These are phyloP conservation scores for Catharanthus roseus DNA, from an alignment of 257 asterid genomes.

Conservation along the genomic window DNA sequence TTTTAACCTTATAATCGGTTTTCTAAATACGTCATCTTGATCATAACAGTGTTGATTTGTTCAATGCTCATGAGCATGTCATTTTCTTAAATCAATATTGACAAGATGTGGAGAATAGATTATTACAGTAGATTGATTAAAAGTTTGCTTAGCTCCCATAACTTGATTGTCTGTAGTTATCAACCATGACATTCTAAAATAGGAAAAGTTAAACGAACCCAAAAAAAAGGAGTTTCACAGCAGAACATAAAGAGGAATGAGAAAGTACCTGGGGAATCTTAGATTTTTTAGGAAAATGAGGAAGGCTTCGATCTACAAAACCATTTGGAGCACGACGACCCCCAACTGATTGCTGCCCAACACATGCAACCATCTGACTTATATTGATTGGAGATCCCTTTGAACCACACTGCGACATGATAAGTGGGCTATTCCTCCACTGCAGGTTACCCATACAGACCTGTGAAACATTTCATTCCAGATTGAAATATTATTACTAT, in stretches of 20 bases:
- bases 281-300: slow-evolving; percentile 78
- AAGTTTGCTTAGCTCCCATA: not conserved
- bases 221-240: not conserved
- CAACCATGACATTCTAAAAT: not conserved
- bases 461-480: slow-evolving; percentile 33
- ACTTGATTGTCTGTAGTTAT: not conserved
- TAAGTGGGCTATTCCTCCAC: slow-evolving; percentile 96
- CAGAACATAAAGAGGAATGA: slow-evolving; percentile 5
- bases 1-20: not conserved
- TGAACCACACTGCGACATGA: slow-evolving; percentile 98
- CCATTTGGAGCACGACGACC: slow-evolving; percentile 98
- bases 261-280: slow-evolving; percentile 77
- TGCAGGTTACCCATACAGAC: slow-evolving; percentile 66
- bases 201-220: not conserved
- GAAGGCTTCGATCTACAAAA: slow-evolving; percentile 87
- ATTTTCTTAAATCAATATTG: not conserved
- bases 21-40: not conserved
- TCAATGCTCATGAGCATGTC: not conserved
- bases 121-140: not conserved
- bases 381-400: slow-evolving; percentile 94
- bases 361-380: slow-evolving; percentile 98
- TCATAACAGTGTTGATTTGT: not conserved
- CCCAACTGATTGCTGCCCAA: slow-evolving; percentile 95
- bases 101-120: not conserved
- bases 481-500: not conserved